A percentile compares a stretch with the other conserved stretches of the same genome.
phyloP scores from a whole-genome alignment of 2,329 filamentous ascomycete genomes.

The Endocalyx cinctus region DNA sequence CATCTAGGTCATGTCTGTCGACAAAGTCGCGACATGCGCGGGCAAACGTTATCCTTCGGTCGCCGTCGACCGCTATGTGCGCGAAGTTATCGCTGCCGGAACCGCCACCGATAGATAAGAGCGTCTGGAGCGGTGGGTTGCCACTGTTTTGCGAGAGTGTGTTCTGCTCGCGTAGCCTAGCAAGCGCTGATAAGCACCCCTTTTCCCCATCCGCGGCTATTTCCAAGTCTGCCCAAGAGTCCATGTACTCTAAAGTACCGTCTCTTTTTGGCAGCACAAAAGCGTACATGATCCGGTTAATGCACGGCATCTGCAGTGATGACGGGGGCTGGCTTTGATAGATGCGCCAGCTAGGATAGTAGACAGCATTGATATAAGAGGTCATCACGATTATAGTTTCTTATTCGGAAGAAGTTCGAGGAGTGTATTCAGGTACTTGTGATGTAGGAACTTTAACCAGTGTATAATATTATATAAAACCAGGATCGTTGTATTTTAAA shows the following conservation, averaged over 20 bases:
- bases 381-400: no score
- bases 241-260: conserved; percentile 45
- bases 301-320: conserved; percentile 46
- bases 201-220: conserved; percentile 55
- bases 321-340: conserved; percentile 51
- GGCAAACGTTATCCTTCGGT: conserved; percentile 50
- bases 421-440: no score
- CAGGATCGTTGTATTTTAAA: no score
- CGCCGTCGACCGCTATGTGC: conserved; percentile 44
- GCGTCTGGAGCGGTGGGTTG: conserved; percentile 52
- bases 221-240: conserved; percentile 59
- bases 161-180: no score
- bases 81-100: conserved; percentile 59
- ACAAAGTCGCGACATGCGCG: conserved; percentile 48
- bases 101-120: conserved; percentile 64
- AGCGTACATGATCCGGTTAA: conserved; percentile 57
- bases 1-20: conserved; percentile 54
- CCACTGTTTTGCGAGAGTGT: conserved; percentile 51
- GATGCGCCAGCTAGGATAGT: conserved; percentile 57
- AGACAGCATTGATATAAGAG: conserved; percentile 54
- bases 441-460: no score
- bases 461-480: no score
- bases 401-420: no score
- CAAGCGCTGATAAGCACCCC: conserved; percentile 58
- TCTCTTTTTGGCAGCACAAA: conserved; percentile 43